phyloP scores from a whole-genome alignment of 2,329 filamentous ascomycete species.

The Colletotrichum sp. region DNA sequence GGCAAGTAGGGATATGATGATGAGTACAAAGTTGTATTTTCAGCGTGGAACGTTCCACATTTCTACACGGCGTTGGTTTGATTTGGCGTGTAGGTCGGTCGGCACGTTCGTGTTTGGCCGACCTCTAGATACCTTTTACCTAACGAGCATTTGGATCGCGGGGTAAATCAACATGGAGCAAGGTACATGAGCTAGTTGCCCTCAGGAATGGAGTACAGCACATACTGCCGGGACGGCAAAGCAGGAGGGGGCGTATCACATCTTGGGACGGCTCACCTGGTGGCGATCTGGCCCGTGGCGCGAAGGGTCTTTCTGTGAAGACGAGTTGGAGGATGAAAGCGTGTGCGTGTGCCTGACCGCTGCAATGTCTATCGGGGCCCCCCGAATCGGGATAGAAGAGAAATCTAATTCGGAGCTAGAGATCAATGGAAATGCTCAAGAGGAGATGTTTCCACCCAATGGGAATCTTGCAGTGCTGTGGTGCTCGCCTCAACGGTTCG shows the following conservation, averaged over 20 bases:
- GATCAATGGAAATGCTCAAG: not conserved
- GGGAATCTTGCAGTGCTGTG: not conserved
- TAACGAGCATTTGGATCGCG: not conserved
- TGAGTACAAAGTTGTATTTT: not conserved
- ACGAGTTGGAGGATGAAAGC: not conserved
- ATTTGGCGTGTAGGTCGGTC: not conserved
- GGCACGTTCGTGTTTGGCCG: not conserved
- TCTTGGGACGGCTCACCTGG: not conserved
- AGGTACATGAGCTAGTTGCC: not conserved
- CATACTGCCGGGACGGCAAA: constrained; percentile 3
- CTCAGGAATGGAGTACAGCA: constrained; percentile 13
- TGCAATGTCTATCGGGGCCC: not conserved
- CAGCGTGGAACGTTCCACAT: not conserved
- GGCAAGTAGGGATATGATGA: not conserved
- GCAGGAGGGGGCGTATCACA: not conserved
- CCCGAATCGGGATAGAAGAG: not conserved
- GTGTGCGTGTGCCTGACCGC: not conserved
- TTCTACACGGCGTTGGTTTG: constrained; percentile 3
- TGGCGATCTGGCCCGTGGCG: constrained; percentile 2
- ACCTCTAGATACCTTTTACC: not conserved
- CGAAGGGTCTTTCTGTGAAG: not conserved
- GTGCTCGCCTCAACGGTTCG: not conserved
- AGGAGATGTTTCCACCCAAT: not conserved
- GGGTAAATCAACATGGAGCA: not conserved
- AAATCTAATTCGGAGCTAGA: not conserved